phyloP scores from a whole-genome alignment of 139 green algal species.

The Picochlorum sp. region DNA sequence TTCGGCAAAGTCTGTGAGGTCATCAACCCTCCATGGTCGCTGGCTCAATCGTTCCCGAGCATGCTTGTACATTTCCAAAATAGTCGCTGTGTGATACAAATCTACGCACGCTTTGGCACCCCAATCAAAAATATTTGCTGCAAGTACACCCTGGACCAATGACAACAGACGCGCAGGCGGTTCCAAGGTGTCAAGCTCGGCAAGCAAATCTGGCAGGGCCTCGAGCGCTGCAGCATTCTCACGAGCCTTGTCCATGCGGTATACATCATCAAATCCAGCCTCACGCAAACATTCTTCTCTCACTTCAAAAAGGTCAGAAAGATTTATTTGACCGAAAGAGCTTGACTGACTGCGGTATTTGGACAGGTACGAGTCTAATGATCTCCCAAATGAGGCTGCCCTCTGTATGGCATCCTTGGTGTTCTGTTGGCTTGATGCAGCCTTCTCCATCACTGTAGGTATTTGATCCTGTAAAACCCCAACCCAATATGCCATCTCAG shows the following conservation, averaged over 20 bases:
- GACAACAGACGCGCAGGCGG: slow-evolving; percentile 54
- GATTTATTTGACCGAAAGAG: slow-evolving; percentile 77
- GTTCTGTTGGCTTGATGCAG: slow-evolving; percentile 33
- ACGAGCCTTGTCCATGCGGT: slow-evolving; percentile 74
- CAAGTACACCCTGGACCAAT: slow-evolving; percentile 77
- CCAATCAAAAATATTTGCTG: slow-evolving; percentile 99
- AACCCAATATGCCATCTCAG: slow-evolving; percentile 85
- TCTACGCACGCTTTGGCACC: slow-evolving; percentile 77
- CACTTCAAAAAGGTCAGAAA: slow-evolving; percentile 92
- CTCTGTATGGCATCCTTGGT: slow-evolving; percentile 44
- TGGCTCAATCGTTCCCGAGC: slow-evolving; percentile 43
- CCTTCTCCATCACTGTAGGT: slow-evolving; percentile 69
- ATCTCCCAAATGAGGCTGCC: slow-evolving; percentile 66
- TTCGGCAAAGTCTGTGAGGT: slow-evolving; percentile 63
- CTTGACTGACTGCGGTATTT: slow-evolving; percentile 51
- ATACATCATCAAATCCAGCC: slow-evolving; percentile 92
- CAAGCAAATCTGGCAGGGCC: slow-evolving; percentile 86
- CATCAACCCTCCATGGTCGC: slow-evolving; percentile 84
- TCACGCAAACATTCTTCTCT: slow-evolving; percentile 95
- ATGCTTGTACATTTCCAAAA: slow-evolving; percentile 87
- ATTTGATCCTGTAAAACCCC: slow-evolving; percentile 67
- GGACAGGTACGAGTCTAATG: slow-evolving; percentile 70
- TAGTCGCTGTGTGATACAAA: slow-evolving; percentile 86
- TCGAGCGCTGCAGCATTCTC: slow-evolving; percentile 85
- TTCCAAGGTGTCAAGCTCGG: slow-evolving; percentile 74